A percentile compares a stretch with the other conserved stretches of the same genome.
Evolutionary conservation across 129 eudicot species (phyloP).

Genomic region (Calendula officinalis): DNA sequence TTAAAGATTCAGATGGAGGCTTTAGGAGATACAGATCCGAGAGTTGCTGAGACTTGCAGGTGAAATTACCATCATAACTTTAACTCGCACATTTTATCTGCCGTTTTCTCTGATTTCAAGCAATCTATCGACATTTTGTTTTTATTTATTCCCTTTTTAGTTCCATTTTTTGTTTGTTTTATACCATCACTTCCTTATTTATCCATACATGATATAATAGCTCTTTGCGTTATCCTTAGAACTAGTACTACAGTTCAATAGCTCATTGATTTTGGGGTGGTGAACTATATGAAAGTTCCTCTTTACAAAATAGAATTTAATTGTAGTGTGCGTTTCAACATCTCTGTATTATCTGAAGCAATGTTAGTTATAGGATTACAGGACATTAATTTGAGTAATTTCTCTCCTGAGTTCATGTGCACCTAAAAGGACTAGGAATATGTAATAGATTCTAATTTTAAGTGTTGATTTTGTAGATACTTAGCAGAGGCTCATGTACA

Average conservation of each 20-base stretch:
- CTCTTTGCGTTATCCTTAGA: neutral
- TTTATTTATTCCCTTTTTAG: neutral
- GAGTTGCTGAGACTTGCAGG: conserved; percentile 99
- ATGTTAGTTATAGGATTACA: no score
- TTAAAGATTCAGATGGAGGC: conserved; percentile 88
- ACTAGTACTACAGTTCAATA: neutral
- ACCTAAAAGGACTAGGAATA: neutral
- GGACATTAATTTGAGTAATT: no score
- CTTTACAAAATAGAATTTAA: neutral
- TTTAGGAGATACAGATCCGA: conserved; percentile 87
- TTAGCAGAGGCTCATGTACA: conserved; percentile 98
- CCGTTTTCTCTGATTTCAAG: conserved; percentile 10
- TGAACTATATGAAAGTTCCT: neutral
- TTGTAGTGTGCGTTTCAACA: neutral
- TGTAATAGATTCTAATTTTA: neutral
- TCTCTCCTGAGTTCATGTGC: neutral
- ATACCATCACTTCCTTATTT: neutral
- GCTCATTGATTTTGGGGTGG: neutral
- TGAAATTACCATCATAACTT: conserved; percentile 17
- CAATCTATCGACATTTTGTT: neutral
- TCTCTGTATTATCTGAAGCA: neutral
- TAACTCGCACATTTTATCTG: neutral
- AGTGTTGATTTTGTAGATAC: conserved; percentile 44
- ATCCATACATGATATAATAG: no score
- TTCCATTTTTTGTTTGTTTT: neutral